These are phyloP conservation scores for Talaromyces sp. DNA, from an alignment of 2,329 filamentous ascomycete genomes.

Conservation along the genomic window DNA sequence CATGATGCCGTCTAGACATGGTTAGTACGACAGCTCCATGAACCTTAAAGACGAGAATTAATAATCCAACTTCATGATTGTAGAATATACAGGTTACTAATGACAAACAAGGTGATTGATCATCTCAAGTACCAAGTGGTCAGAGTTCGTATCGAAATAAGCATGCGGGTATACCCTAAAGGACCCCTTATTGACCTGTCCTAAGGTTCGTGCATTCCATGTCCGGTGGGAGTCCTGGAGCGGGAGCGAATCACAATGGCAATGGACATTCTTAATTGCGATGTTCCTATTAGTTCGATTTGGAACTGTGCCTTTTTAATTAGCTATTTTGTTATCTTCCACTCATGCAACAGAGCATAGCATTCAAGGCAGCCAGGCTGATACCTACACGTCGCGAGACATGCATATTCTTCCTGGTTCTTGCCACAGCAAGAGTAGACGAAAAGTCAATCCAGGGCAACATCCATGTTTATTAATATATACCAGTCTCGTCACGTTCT, in stretches of 20 bases:
- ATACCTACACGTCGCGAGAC: neutral
- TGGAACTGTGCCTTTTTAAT: neutral
- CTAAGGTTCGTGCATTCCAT: neutral
- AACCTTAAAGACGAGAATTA: neutral
- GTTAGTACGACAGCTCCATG: neutral
- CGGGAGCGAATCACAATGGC: neutral
- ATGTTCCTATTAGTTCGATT: neutral
- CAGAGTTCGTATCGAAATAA: neutral
- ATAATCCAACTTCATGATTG: neutral
- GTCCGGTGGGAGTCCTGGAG: neutral
- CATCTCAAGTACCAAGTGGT: neutral
- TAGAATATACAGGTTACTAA: neutral
- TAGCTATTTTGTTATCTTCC: neutral
- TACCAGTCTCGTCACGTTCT: neutral
- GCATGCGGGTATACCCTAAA: slow-evolving; percentile 13
- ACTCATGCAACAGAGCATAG: neutral
- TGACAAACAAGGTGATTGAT: neutral
- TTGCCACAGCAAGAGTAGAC: neutral
- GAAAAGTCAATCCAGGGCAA: neutral
- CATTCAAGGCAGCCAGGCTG: neutral
- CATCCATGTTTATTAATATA: neutral
- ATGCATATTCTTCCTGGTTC: neutral
- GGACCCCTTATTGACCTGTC: neutral
- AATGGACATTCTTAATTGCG: neutral
- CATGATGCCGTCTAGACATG: neutral